phyloP scores from a whole-genome alignment of 1,284 basidiomycete species.

The Marasmius fiardii region DNA sequence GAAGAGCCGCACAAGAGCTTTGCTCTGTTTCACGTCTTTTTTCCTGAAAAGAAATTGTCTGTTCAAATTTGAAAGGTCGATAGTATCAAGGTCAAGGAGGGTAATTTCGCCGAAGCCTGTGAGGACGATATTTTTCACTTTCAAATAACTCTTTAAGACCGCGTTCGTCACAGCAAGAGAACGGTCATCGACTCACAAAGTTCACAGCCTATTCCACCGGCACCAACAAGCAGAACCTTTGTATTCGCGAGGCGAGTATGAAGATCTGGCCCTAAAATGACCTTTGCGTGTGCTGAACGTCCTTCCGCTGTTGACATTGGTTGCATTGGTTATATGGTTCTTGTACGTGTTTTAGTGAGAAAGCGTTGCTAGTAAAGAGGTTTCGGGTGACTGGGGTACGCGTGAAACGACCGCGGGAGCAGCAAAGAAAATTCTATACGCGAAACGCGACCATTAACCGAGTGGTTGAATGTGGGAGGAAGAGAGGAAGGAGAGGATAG shows the following conservation, averaged over 20 bases:
- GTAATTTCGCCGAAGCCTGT: constrained; percentile 93
- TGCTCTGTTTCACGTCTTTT: constrained; percentile 96
- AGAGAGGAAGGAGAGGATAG: too few species aligned
- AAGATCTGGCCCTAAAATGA: constrained; percentile 75
- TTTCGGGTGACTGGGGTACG: not conserved
- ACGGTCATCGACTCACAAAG: constrained; percentile 57
- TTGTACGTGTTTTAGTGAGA: not conserved
- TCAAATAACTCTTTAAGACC: not conserved
- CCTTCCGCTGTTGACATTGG: constrained; percentile 22
- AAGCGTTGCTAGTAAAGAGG: not conserved
- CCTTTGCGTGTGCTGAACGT: constrained; percentile 51
- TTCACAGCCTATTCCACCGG: constrained; percentile 97
- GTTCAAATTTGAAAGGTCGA: constrained; percentile 98
- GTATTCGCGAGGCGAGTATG: constrained; percentile 58
- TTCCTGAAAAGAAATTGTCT: constrained; percentile 97
- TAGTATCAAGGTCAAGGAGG: constrained; percentile 95
- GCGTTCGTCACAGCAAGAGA: not conserved
- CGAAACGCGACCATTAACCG: too few species aligned
- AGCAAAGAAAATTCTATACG: too few species aligned
- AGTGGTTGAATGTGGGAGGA: too few species aligned
- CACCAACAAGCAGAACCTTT: constrained; percentile 88
- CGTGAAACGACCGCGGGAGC: too few species aligned
- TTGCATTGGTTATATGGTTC: not conserved
- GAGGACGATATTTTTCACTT: constrained; percentile 95
- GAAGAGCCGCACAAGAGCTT: constrained; percentile 66